These are phyloP conservation scores for Solanum sitiens DNA, from an alignment of 257 asterid genomes.

Conservation along the genomic window DNA sequence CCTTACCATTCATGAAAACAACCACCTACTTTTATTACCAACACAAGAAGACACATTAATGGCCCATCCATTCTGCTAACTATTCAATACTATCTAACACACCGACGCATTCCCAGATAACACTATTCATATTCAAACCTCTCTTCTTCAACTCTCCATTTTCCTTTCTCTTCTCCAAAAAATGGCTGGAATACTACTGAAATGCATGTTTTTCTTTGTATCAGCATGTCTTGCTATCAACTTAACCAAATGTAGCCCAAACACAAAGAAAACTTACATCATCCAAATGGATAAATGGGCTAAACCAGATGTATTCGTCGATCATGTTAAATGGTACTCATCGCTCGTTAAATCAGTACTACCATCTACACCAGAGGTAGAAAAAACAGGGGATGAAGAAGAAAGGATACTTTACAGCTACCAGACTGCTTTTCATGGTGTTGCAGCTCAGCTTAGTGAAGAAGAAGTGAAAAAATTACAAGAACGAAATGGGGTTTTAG, in stretches of 20 bases:
- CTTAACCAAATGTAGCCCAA: background rate
- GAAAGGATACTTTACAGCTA: conserved; percentile 60
- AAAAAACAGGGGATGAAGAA: background rate
- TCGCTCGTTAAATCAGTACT: conserved; percentile 44
- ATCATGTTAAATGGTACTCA: conserved; percentile 60
- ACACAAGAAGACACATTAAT: conserved; percentile 16
- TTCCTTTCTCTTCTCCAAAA: background rate
- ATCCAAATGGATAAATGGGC: conserved; percentile 58
- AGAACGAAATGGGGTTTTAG: conserved; percentile 31
- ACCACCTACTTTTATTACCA: conserved; percentile 59
- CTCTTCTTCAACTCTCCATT: background rate
- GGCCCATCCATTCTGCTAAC: background rate
- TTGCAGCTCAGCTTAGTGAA: conserved; percentile 55
- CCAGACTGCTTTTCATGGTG: conserved; percentile 72
- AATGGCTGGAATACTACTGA: conserved; percentile 32
- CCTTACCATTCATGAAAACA: conserved; percentile 38
- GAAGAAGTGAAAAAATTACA: conserved; percentile 38
- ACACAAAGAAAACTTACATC: conserved; percentile 48
- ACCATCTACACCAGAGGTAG: background rate
- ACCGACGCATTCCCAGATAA: background rate
- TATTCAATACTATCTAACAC: background rate
- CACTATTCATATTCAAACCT: background rate
- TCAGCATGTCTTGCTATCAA: conserved; percentile 5
- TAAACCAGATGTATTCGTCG: conserved; percentile 55
- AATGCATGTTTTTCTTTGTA: conserved; percentile 22